Percentiles rank a stretch among this genome's conserved stretches.
Conservation (phyloP, 2,329 filamentous ascomycete species). For the Didymella segeticola region DNA sequence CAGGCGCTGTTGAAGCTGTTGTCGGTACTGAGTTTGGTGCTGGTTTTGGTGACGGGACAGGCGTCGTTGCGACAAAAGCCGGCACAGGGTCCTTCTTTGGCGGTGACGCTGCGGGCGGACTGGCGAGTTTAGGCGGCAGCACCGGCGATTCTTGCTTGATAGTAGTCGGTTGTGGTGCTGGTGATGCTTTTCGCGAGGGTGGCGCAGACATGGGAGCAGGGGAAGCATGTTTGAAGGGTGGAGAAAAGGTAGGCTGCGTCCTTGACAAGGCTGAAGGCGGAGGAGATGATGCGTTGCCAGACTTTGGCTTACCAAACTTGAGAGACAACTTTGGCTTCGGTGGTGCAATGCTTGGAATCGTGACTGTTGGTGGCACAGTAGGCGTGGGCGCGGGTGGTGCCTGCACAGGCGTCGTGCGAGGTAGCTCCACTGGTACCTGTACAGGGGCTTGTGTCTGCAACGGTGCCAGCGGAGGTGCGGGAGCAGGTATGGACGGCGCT, state of each 20-base stretch:
- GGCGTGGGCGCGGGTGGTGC: slow-evolving; percentile 3
- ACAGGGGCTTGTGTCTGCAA: slow-evolving; percentile 1
- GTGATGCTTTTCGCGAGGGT: slow-evolving; percentile 23
- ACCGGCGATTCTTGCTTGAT: slow-evolving; percentile 24
- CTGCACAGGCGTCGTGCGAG: background rate
- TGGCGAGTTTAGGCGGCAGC: slow-evolving; percentile 27
- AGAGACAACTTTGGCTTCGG: slow-evolving; percentile 30
- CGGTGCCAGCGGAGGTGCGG: background rate
- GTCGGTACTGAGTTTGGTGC: slow-evolving; percentile 8
- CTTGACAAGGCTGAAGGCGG: slow-evolving; percentile 14
- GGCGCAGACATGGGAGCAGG: slow-evolving; percentile 24
- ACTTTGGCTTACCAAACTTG: slow-evolving; percentile 27
- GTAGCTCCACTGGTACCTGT: slow-evolving; percentile 4
- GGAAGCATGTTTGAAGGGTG: slow-evolving; percentile 24
- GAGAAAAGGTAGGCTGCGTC: slow-evolving; percentile 26
- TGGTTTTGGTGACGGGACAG: slow-evolving; percentile 15
- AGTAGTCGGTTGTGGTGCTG: slow-evolving; percentile 17
- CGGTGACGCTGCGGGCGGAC: slow-evolving; percentile 14
- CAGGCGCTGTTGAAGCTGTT: slow-evolving; percentile 5
- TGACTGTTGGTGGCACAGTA: background rate
- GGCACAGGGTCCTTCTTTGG: slow-evolving; percentile 26
- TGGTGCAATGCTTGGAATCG: slow-evolving; percentile 4
- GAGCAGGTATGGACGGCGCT: slow-evolving; percentile 16
- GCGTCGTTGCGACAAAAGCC: slow-evolving; percentile 21
- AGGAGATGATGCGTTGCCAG: slow-evolving; percentile 23